Base-by-base conservation (phyloP, 1,284 basidiomycete species). In the Peniophora sp. region DNA sequence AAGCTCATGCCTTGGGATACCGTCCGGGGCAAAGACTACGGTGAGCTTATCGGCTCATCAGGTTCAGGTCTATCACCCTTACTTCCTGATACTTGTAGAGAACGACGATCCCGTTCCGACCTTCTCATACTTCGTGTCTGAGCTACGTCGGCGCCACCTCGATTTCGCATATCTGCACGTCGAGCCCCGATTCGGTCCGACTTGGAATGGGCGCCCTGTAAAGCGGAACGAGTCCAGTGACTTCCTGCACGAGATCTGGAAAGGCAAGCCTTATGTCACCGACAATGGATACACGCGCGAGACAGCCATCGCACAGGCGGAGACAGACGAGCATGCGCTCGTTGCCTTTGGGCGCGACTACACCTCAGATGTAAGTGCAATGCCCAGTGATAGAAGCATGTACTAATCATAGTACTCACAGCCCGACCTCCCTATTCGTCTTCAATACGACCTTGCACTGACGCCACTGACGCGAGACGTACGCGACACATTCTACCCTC, bases 251-350 rank as follows among this genome's bases (percentile, higher is more conserved):
- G 51, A 64, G n/a, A 67, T 69, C 18, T 71, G 69, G 69, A 50
- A 52, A 1, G 59, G 60, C 0, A 55, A 65, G 15, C 57, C 64
- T 1, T 71, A 81, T 48, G 72, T 85, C 47, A 66, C 66, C 2
- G 73, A 75, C 0, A 79, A 79, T 22, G 78, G 75, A 2, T 68
- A 68, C 46, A 64, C 57, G 1, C 57, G 67, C 1, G 64, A 70
- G 43, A 57, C 47, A 0, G 73, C 68, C 17, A 24, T 45, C 20
- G n/a, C 5, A n/a, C 20, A 45, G 43, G 43, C 43, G 3, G 23
- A 45, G 9, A n/a, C 12, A 9, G 10, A 45, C 20, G 43, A 45
- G 20, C 18, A 15, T 20, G 43, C 14, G 23, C 23, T 45, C 20
- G 20, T 45, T 15, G 20, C 18, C 6, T 45, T 45, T 24, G 43